Evolutionary conservation across 2,329 filamentous ascomycete species (phyloP), one percentile per base, ranked within the genome.

Genomic region (Fusarium hostae): DNA sequence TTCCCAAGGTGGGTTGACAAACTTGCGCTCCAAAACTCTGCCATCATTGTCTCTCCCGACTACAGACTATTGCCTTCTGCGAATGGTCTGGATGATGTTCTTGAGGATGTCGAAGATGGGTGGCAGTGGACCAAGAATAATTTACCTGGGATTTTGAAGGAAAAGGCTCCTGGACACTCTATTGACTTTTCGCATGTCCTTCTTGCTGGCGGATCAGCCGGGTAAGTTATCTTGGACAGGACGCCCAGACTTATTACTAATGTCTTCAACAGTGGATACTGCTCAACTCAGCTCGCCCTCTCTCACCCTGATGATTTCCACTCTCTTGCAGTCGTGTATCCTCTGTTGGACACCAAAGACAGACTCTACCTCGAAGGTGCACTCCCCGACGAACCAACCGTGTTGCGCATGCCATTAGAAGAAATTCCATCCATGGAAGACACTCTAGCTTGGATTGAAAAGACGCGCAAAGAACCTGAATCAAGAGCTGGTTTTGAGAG

Each of bases 91-190:
- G 71, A 69, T 1, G 78, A 79, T 24, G n/a, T 76, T 0, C 63
- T 78, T 0, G 73, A 73, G 5, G 78, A 79, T 45, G 26, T 78
- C 4, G 73, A 77, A 24, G 75, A 78, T 43, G 73, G 71, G 2
- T 79, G 77, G 76, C 63, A 71, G 22, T 79, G 77, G 76, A 59
- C 71, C 0, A 75, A 65, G 8, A 37, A 43, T 2, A 32, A 54
- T 0, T 55, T 79, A 1, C 45, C 60, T 0, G 1, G 16, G 1
- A 24, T 72, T 2, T 20, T 73, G 15, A 11, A 63, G 16, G 13
- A 66, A 5, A 64, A 52, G 10, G 54, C 59, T 2, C 74, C 72
- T 1, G 66, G 62, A 0, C 37, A 72, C 8, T 16, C 16, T 2
- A 4, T 73, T 5, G 64, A 74, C 3, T 65, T 78, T 37, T 68